phyloP scores from a whole-genome alignment of 257 asterid genomes.

The Solanum clarkiae region DNA sequence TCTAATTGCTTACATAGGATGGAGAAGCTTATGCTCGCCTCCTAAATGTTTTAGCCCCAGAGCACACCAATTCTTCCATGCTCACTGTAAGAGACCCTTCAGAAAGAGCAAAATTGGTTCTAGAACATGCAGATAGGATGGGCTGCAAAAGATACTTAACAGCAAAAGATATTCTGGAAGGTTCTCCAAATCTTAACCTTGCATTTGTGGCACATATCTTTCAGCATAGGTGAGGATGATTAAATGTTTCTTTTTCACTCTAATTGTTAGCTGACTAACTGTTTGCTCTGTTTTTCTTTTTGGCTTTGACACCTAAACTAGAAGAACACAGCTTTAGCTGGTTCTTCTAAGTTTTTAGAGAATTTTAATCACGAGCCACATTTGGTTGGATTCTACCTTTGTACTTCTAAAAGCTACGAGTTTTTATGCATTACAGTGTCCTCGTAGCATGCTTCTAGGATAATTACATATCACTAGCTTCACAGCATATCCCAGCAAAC shows the following conservation, averaged over 20 bases:
- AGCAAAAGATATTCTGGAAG: conserved; percentile 85
- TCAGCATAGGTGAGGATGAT: conserved; percentile 52
- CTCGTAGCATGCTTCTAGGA: not conserved
- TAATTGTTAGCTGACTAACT: not conserved
- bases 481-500: not conserved
- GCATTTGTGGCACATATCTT: conserved; percentile 94
- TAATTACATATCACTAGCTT: not conserved
- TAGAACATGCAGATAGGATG: conserved; percentile 87
- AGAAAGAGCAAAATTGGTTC: conserved; percentile 72
- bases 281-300: not conserved
- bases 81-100: conserved; percentile 62
- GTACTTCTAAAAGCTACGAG: not conserved
- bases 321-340: not conserved
- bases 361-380: not conserved
- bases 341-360: not conserved
- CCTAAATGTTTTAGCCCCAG: conserved; percentile 92
- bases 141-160: conserved; percentile 78
- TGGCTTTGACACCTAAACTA: not conserved
- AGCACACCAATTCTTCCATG: conserved; percentile 44
- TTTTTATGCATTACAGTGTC: not conserved
- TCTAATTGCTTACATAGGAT: conserved; percentile 40
- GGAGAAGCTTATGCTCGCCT: conserved; percentile 90
- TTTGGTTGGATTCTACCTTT: not conserved
- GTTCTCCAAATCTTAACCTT: conserved; percentile 75
- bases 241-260: not conserved